phyloP scores from a whole-genome alignment of 1,139 yeast species.

The Protomyces pachydermus region DNA sequence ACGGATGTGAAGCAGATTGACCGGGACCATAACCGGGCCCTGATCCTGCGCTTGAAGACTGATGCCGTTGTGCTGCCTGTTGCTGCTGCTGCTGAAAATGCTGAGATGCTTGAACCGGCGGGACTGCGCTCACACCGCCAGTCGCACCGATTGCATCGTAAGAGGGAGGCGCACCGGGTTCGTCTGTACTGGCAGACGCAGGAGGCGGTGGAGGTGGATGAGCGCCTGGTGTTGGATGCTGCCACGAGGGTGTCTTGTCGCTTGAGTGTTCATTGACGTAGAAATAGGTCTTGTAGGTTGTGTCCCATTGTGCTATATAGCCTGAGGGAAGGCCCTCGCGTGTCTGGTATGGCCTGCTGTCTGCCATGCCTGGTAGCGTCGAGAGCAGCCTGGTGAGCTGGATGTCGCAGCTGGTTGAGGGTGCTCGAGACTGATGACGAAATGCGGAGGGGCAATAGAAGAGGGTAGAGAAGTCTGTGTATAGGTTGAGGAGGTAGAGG shows the following conservation, averaged over 20 bases:
- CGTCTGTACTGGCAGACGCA: not conserved
- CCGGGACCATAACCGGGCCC: constrained; percentile 23
- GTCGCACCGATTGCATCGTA: constrained; percentile 34
- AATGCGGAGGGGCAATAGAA: no score
- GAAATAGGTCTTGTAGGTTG: not conserved
- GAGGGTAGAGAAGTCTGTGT: no score
- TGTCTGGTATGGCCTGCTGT: constrained; percentile 7
- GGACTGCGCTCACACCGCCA: constrained; percentile 31
- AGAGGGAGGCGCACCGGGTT: constrained; percentile 14
- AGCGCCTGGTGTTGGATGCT: not conserved
- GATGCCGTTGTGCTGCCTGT: constrained; percentile 1
- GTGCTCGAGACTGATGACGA: no score
- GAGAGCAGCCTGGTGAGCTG: no score
- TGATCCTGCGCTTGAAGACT: constrained; percentile 7
- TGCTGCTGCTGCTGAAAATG: constrained; percentile 23
- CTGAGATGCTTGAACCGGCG: no score
- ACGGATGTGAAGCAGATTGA: not conserved
- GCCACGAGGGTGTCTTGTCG: not conserved
- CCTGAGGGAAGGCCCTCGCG: constrained; percentile 16
- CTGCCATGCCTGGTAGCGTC: not conserved
- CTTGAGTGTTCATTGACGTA: not conserved
- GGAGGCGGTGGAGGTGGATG: not conserved
- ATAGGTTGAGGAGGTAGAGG: no score
- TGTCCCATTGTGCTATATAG: constrained; percentile 7
- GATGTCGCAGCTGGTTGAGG: no score